These are phyloP conservation scores for Fennellomyces sp. DNA, from an alignment of 371 early-diverging fungal genomes.

Conservation along the genomic window DNA sequence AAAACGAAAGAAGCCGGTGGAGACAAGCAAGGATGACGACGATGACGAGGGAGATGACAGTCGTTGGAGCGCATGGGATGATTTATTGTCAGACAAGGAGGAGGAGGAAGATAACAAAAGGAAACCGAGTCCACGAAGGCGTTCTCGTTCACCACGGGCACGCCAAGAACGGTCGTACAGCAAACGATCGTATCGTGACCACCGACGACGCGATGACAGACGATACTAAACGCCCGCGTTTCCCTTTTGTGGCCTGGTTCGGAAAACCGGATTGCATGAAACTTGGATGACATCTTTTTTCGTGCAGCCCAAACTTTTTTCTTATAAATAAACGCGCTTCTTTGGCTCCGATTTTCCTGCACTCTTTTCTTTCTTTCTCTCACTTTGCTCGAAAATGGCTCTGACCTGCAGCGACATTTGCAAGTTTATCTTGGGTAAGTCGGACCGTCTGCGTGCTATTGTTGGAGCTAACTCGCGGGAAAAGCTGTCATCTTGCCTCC, in stretches of 20 bases:
- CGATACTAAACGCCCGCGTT: neutral
- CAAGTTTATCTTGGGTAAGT: constrained; percentile 16
- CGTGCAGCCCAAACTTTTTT: neutral
- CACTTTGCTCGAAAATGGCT: constrained; percentile 8
- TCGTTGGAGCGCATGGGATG: constrained; percentile 35
- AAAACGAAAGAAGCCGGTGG: neutral
- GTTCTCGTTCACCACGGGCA: constrained; percentile 1
- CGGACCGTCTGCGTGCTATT: no score
- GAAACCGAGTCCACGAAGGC: constrained; percentile 2
- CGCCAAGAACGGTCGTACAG: neutral
- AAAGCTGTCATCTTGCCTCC: constrained; percentile 67
- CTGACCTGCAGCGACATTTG: constrained; percentile 15
- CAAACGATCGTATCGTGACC: neutral
- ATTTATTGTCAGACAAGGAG: constrained; percentile 20
- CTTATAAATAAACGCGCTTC: neutral
- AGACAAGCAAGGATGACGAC: constrained; percentile 32
- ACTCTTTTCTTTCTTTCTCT: neutral
- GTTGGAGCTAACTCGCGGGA: neutral
- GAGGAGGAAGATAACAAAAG: constrained; percentile 5
- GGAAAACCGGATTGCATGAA: constrained; percentile 5
- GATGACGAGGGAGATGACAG: constrained; percentile 33
- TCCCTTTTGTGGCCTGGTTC: neutral
- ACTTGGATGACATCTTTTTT: neutral
- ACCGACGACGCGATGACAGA: neutral
- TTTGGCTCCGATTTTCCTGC: neutral